Percentiles rank a stretch among this genome's conserved stretches.
phyloP scores from a whole-genome alignment of 768 basidiomycete genomes.

The Leccinum longicurvipes region DNA sequence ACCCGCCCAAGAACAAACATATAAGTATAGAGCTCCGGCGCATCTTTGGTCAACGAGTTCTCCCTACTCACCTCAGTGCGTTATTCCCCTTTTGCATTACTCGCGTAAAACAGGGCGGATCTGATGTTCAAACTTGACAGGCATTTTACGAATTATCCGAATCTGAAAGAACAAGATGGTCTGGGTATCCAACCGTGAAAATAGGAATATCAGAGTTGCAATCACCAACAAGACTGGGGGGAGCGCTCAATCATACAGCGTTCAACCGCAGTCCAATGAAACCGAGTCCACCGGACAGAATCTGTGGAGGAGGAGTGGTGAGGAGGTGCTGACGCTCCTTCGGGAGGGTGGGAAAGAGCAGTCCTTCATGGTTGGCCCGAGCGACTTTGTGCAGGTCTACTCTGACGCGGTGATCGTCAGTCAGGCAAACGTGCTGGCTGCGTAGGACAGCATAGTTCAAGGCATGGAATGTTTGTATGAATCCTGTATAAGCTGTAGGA shows the following conservation, averaged over 20 bases:
- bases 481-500: no score
- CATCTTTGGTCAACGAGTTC: neutral
- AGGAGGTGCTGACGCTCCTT: constrained; percentile 4
- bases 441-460: neutral
- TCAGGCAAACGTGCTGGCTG: constrained; percentile 3
- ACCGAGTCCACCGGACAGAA: neutral
- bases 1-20: neutral
- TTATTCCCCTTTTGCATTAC: neutral
- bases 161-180: neutral
- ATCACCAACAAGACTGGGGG: constrained; percentile 10
- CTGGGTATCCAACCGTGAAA: constrained; percentile 15
- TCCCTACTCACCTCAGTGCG: neutral
- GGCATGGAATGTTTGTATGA: neutral
- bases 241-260: neutral
- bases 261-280: neutral
- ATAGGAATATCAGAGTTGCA: neutral
- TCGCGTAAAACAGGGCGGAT: neutral
- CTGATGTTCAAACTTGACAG: neutral
- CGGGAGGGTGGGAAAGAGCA: constrained; percentile 8
- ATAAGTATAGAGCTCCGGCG: neutral
- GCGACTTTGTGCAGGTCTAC: constrained; percentile 13
- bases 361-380: constrained; percentile 6
- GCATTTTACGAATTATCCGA: neutral
- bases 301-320: constrained; percentile 5
- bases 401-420: constrained; percentile 9